A percentile compares a stretch with the other conserved stretches of the same genome.
Evolutionary conservation across 78 protist genomes (phyloP).

Genomic region (Dictyostelium capitatum): DNA sequence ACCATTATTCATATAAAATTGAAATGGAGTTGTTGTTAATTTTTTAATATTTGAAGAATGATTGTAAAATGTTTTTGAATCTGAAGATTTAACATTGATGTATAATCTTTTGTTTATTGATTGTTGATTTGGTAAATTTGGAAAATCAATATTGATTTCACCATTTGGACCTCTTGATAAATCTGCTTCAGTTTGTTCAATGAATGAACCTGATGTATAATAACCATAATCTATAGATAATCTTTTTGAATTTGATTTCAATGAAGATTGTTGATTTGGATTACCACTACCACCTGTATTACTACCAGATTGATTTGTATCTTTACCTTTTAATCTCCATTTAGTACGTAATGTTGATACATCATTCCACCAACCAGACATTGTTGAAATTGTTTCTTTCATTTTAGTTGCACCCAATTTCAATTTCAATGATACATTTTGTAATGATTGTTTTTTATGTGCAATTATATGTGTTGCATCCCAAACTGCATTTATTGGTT

Average conservation of each 20-base stretch:
- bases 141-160: constrained; percentile 41
- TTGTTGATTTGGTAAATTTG: constrained; percentile 35
- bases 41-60: constrained; percentile 27
- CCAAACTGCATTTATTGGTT: not conserved
- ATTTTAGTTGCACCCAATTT: constrained; percentile 46
- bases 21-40: not conserved
- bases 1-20: not conserved
- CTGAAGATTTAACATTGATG: constrained; percentile 53
- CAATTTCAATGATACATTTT: constrained; percentile 7
- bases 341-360: constrained; percentile 32
- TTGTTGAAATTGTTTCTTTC: constrained; percentile 39
- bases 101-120: constrained; percentile 36
- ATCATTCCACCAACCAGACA: constrained; percentile 63
- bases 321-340: constrained; percentile 77
- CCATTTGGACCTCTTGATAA: constrained; percentile 43
- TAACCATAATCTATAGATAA: constrained; percentile 67
- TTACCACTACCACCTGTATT: not conserved
- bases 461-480: constrained; percentile 7
- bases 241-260: not conserved
- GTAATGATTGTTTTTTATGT: constrained; percentile 15
- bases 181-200: constrained; percentile 69
- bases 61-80: constrained; percentile 53
- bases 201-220: constrained; percentile 47
- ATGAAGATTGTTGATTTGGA: not conserved
- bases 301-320: not conserved